Evolutionary conservation across 768 basidiomycete species (phyloP).

Genomic region (Leccinum obscurum): DNA sequence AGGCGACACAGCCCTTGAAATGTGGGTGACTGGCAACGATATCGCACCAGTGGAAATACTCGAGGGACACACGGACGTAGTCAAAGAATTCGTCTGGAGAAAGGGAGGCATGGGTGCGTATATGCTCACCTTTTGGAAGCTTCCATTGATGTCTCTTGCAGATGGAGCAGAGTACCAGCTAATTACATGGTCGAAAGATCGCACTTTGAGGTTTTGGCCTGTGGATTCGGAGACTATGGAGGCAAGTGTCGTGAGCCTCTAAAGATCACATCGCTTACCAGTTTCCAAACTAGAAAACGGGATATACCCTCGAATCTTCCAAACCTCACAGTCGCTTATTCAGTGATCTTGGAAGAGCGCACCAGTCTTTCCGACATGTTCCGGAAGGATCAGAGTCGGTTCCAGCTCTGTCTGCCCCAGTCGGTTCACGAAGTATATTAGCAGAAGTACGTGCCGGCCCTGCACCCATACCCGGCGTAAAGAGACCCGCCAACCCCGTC

Average conservation of each 20-base stretch:
- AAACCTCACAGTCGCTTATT: slow-evolving; percentile 26
- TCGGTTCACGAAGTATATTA: slow-evolving; percentile 65
- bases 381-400: slow-evolving; percentile 40
- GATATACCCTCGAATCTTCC: slow-evolving; percentile 37
- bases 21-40: slow-evolving; percentile 55
- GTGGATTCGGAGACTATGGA: slow-evolving; percentile 69
- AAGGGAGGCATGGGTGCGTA: slow-evolving; percentile 55
- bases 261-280: slow-evolving; percentile 11
- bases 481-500: slow-evolving; percentile 27
- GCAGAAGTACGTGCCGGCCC: slow-evolving; percentile 67
- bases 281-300: slow-evolving; percentile 45
- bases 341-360: slow-evolving; percentile 25
- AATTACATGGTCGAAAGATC: slow-evolving; percentile 87
- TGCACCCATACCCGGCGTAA: slow-evolving; percentile 25
- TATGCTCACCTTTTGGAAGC: no score
- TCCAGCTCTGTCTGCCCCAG: slow-evolving; percentile 62
- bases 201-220: slow-evolving; percentile 90
- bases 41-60: slow-evolving; percentile 64
- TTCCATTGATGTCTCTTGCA: slow-evolving; percentile 11
- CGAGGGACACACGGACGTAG: slow-evolving; percentile 88
- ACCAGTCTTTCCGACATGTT: slow-evolving; percentile 55
- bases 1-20: slow-evolving; percentile 79
- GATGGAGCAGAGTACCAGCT: slow-evolving; percentile 59
- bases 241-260: slow-evolving; percentile 37
- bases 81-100: slow-evolving; percentile 98